Percentiles rank a stretch among this genome's conserved stretches.
These are phyloP conservation scores for Aureobasidium uvarum DNA, from an alignment of 2,329 filamentous ascomycete genomes.

Conservation along the genomic window DNA sequence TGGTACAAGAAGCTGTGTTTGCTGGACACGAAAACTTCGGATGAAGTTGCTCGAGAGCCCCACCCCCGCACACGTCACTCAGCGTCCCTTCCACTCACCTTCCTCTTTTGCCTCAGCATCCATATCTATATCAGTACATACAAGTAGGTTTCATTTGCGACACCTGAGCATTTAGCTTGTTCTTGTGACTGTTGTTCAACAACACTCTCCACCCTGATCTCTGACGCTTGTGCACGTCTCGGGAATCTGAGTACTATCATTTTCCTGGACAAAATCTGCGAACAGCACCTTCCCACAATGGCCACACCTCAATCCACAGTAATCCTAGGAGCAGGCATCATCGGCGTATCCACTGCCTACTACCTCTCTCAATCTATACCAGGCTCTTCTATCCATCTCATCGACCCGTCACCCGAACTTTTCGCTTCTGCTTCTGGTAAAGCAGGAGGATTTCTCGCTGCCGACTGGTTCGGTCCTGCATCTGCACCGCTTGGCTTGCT, in stretches of 20 bases:
- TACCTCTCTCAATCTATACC: constrained; percentile 57
- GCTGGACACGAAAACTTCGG: constrained; percentile 16
- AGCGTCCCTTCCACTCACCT: constrained; percentile 1
- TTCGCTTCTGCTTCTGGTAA: constrained; percentile 73
- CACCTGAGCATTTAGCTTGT: neutral
- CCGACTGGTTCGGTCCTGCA: constrained; percentile 52
- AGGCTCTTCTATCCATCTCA: constrained; percentile 54
- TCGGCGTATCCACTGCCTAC: constrained; percentile 69
- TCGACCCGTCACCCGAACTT: constrained; percentile 59
- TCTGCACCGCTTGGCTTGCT: constrained; percentile 53
- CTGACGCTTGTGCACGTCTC: neutral
- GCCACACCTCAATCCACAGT: constrained; percentile 48
- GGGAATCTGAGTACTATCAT: neutral
- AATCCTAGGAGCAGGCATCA: constrained; percentile 68
- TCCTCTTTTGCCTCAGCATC: constrained; percentile 13
- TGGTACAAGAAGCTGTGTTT: constrained; percentile 22
- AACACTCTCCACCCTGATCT: neutral
- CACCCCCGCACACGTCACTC: constrained; percentile 25
- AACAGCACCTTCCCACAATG: neutral
- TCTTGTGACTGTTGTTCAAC: neutral
- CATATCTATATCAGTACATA: neutral
- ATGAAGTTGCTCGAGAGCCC: constrained; percentile 9
- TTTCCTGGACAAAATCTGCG: neutral
- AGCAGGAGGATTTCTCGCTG: constrained; percentile 70
- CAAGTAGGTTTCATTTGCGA: neutral